phyloP scores from a whole-genome alignment of 176 grass and related monocot genomes.

The Urochloa ruziziensis region DNA sequence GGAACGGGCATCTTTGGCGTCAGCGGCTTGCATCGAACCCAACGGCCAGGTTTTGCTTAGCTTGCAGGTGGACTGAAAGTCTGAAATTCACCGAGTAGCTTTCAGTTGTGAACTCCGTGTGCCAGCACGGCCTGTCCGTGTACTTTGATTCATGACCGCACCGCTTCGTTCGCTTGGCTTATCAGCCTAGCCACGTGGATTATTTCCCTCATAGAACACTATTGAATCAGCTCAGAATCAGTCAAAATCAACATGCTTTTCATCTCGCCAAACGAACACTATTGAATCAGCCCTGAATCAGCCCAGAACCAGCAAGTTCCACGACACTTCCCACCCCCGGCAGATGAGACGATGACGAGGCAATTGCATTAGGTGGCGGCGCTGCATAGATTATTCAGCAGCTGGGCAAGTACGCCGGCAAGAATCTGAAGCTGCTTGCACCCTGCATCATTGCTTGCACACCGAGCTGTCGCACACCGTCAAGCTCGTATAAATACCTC shows the following conservation, averaged over 20 bases:
- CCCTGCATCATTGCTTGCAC: background rate
- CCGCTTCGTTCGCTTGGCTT: background rate
- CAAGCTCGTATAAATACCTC: constrained; percentile 18
- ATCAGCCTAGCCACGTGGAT: no score
- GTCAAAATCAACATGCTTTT: no score
- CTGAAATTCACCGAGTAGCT: background rate
- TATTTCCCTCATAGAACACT: no score
- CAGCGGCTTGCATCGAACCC: background rate
- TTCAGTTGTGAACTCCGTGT: background rate
- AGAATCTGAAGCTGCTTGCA: constrained; percentile 28
- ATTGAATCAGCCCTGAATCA: no score
- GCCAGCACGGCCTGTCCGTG: no score
- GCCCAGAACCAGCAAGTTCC: constrained; percentile 43
- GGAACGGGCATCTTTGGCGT: no score
- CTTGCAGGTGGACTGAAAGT: background rate
- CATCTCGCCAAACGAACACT: no score
- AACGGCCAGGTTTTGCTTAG: background rate
- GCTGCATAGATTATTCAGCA: background rate
- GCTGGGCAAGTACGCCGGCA: constrained; percentile 15
- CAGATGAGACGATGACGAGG: constrained; percentile 25
- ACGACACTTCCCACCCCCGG: background rate
- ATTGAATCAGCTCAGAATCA: no score
- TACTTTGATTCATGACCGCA: no score
- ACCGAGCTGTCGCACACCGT: background rate
- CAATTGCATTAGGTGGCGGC: background rate